These are phyloP conservation scores for Dioszegia hungarica DNA, from an alignment of 768 basidiomycete species.

Conservation along the genomic window DNA sequence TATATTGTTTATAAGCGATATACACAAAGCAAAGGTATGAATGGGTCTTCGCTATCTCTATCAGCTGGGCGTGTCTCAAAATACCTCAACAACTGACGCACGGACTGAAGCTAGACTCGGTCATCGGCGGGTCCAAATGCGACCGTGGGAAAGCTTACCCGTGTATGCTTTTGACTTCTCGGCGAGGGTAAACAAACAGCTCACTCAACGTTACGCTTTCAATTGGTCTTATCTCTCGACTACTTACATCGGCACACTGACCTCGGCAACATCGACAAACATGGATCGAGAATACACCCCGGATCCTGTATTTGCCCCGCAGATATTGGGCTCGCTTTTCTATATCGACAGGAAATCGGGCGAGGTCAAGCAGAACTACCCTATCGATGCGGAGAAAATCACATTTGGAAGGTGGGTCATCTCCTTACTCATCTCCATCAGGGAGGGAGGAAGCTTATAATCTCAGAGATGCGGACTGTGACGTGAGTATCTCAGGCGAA, in stretches of 20 bases:
- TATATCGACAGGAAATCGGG: constrained; percentile 31
- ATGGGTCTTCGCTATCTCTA: too few species aligned
- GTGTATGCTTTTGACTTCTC: neutral
- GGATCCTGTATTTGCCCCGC: neutral
- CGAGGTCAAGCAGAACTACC: constrained; percentile 28
- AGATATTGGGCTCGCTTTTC: constrained; percentile 16
- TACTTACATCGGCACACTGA: constrained; percentile 11
- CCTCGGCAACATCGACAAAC: constrained; percentile 3
- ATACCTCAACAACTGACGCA: too few species aligned
- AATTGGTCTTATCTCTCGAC: too few species aligned
- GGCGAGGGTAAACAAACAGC: neutral
- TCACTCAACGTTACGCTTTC: too few species aligned
- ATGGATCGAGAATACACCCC: constrained; percentile 1
- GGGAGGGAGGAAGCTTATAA: neutral
- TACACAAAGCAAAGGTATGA: too few species aligned
- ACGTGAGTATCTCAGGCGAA: constrained; percentile 16
- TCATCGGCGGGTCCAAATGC: too few species aligned
- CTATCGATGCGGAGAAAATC: constrained; percentile 34
- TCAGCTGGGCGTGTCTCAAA: too few species aligned
- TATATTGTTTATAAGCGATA: too few species aligned
- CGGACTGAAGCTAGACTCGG: too few species aligned
- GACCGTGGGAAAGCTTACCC: too few species aligned
- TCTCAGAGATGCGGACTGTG: constrained; percentile 31
- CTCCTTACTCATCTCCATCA: too few species aligned
- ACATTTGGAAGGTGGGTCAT: constrained; percentile 36